These are phyloP conservation scores for Pinus tabuliformis DNA, from an alignment of 75 land plant genomes.

Conservation along the genomic window DNA sequence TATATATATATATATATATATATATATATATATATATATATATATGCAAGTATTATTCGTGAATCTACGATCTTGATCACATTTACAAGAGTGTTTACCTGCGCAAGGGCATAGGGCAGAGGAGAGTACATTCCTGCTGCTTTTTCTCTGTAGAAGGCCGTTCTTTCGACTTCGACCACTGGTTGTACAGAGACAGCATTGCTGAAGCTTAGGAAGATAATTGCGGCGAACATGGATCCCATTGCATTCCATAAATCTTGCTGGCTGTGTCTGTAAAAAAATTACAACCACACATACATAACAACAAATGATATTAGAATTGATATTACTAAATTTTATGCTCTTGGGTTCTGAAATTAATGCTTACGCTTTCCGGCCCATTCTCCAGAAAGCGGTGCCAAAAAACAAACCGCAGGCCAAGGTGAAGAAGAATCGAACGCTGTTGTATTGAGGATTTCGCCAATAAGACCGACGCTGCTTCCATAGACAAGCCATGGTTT, in stretches of 20 bases:
- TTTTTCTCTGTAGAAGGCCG: slow-evolving; percentile 29
- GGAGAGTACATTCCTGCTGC: slow-evolving; percentile 37
- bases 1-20: too few relatives aligned
- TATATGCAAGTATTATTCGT: too few relatives aligned
- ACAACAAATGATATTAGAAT: too few relatives aligned
- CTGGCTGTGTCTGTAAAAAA: slow-evolving; percentile 8
- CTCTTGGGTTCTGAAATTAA: too few relatives aligned
- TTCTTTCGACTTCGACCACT: slow-evolving; percentile 28
- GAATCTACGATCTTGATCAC: too few relatives aligned
- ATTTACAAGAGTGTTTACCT: slow-evolving; percentile 6
- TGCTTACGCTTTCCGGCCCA: slow-evolving; percentile 40
- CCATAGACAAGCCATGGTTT: slow-evolving; percentile 62
- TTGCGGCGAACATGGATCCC: slow-evolving; percentile 29
- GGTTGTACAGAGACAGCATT: slow-evolving; percentile 18
- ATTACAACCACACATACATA: too few relatives aligned
- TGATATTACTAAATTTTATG: too few relatives aligned
- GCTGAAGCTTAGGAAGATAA: slow-evolving; percentile 20
- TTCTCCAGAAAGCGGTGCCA: slow-evolving; percentile 52
- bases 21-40: too few relatives aligned
- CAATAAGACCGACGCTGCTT: slow-evolving; percentile 66
- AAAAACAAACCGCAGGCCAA: slow-evolving; percentile 33
- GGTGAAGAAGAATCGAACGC: slow-evolving; percentile 48
- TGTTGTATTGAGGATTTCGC: slow-evolving; percentile 60
- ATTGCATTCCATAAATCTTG: slow-evolving; percentile 15
- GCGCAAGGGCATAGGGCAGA: slow-evolving; percentile 30